Base-by-base conservation (phyloP, 2,329 filamentous ascomycete genomes). In the Penicillium sp. region DNA sequence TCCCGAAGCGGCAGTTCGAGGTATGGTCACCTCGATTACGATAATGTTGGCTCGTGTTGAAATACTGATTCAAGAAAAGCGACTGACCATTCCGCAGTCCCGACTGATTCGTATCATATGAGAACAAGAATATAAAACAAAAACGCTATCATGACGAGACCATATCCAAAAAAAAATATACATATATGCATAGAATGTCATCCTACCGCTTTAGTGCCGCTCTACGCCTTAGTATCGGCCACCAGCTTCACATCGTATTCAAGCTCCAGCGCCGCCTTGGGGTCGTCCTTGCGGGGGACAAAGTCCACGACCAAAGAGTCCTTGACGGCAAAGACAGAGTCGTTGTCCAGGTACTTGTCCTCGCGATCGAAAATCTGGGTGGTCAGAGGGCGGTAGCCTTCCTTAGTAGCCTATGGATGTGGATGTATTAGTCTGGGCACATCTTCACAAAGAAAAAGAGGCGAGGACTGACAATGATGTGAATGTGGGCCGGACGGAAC, bases 311-410 rank as follows among this genome's bases (percentile, higher is more conserved):
- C 69, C 52, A 87, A 67, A 14, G 80, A 82, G 59, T 87, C 83
- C 70, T 86, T 86, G 51, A 86, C 84, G 0, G 84, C 84, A 64
- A 86, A 86, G 0, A 86, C 84, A 0, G 82, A 79, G 64, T 87
- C 84, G 58, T 86, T 79, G 17, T 78, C 77, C 45, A 91, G 78
- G 66, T 90, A 87, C 62, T 84, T 81, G 73, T 87, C 86, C 62
- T 85, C 81, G 58, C 81, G 79, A 72, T 92, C 89, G 71, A 92
- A 94, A 57, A 95, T 87, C 73, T 95, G 90, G 1, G 90, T 92
- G 0, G 88, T 89, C 50, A 96, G 82, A 0, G 88, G 81, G 68
- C 86, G 89, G 78, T 88, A 87, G 7, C 83, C 84, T 1, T 83
- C 80, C 12, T 81, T 79, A 31, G 82, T 80, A 72, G 83, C 78